Base-by-base conservation (phyloP, 2,329 filamentous ascomycete genomes). In the Cladophialophora carrionii region DNA sequence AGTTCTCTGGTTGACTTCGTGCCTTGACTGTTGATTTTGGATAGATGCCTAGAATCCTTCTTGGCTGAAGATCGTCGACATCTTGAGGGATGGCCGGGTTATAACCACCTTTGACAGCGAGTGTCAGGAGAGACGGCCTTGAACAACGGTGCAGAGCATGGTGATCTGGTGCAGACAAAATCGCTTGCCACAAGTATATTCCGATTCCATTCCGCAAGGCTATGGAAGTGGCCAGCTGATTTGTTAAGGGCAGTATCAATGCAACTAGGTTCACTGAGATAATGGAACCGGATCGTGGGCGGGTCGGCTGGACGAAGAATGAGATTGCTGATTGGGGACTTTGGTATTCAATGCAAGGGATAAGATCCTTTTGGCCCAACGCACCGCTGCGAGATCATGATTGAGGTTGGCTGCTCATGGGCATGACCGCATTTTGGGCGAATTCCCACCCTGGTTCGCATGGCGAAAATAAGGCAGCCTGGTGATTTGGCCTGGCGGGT, bases 301-400 rank as follows among this genome's bases (percentile, higher is more conserved):
- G 55, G 61, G 59, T 63, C 59, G 46, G 17, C 26, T 37, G 46
- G 48, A 51, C 43, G 46, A 29, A 53, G 34, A 55, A 32, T 20
- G 51, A 54, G 43, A 51, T 14, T 26, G 54, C 22, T 66, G 64
- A 66, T 63, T 66, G 67, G 67, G 49, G 62, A 57, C 37, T 59
- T 63, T 48, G 55, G 62, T 46, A 63, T 49, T 61, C n/a, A 43
- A 69, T 61, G 62, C 62, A 69, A 62, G 62, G 59, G 53, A 46
- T 57, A 43, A 57, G 55, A 61, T 62, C 43, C 57, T 59, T 64
- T 49, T 14, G 57, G 43, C 57, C 52, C 64, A 63, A 69, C 62
- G 67, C 64, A 69, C 64, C 62, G 62, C 59, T 65, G 62, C 24
- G 62, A 65, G 64, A 56, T 55, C 56, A 59, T 54, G 56, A 26